phyloP scores from a whole-genome alignment of 1,284 basidiomycete genomes.

The Kwoniella shivajii region DNA sequence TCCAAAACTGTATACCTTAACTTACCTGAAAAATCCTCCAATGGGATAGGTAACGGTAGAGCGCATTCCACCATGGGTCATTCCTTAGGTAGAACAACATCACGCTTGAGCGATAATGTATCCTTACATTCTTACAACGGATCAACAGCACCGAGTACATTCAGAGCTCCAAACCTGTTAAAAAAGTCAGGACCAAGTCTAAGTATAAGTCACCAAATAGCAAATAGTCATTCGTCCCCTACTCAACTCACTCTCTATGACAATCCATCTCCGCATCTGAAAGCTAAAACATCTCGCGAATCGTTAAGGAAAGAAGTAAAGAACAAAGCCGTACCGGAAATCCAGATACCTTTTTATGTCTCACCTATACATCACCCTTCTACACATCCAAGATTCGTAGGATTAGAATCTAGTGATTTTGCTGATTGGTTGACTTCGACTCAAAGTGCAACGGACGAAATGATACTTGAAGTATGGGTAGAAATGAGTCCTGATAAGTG shows the following conservation, averaged over 20 bases:
- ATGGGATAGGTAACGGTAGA: neutral
- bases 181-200: slow-evolving; percentile 3
- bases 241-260: too few relatives aligned
- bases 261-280: too few relatives aligned
- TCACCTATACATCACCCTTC: slow-evolving; percentile 49
- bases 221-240: slow-evolving; percentile 3
- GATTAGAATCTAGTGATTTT: slow-evolving; percentile 44
- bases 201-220: slow-evolving; percentile 8
- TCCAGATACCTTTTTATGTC: slow-evolving; percentile 49
- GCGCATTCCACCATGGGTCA: neutral
- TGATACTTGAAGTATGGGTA: slow-evolving; percentile 48
- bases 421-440: slow-evolving; percentile 44
- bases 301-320: neutral
- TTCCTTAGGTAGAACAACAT: neutral
- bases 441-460: slow-evolving; percentile 26
- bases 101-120: neutral
- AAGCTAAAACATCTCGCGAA: too few relatives aligned
- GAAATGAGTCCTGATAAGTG: slow-evolving; percentile 20
- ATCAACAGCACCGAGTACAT: neutral
- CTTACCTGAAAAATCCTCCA: neutral
- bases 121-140: neutral
- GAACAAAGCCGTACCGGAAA: neutral
- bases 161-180: neutral
- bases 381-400: slow-evolving; percentile 46
- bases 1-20: slow-evolving; percentile 4